These are phyloP conservation scores for Candida ovalis DNA, from an alignment of 805 yeast species.

Conservation along the genomic window DNA sequence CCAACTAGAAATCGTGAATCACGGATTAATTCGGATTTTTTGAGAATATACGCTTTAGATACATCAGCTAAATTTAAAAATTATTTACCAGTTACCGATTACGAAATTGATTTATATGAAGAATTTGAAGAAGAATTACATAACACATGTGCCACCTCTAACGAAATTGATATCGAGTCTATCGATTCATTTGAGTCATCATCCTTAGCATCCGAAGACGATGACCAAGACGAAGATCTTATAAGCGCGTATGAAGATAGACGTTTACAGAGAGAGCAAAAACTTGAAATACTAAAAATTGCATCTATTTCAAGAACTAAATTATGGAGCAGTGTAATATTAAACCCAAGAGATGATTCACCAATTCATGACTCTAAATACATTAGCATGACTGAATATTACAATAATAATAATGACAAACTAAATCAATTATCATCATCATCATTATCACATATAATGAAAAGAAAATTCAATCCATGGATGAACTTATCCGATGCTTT, in stretches of 20 bases:
- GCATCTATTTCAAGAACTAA: slow-evolving; percentile 43
- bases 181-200: slow-evolving; percentile 5
- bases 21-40: slow-evolving; percentile 44
- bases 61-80: slow-evolving; percentile 34
- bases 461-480: slow-evolving; percentile 13
- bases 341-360: slow-evolving; percentile 46
- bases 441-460: too few species aligned
- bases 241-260: not conserved
- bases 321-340: slow-evolving; percentile 48
- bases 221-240: slow-evolving; percentile 11
- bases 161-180: not conserved
- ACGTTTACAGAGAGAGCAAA: not conserved
- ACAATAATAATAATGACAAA: not conserved
- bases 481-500: slow-evolving; percentile 8
- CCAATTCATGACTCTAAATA: slow-evolving; percentile 1
- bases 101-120: slow-evolving; percentile 33
- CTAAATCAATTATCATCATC: not conserved
- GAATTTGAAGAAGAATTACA: slow-evolving; percentile 5
- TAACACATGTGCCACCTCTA: slow-evolving; percentile 1
- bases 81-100: slow-evolving; percentile 31
- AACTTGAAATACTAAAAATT: slow-evolving; percentile 26
- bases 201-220: slow-evolving; percentile 22
- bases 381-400: not conserved
- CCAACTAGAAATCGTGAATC: slow-evolving; percentile 36
- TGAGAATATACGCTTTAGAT: slow-evolving; percentile 48